A percentile compares a stretch with the other conserved stretches of the same genome.
Evolutionary conservation across 1,284 basidiomycete genomes (phyloP).

Genomic region (Limonomyces culmigenus): DNA sequence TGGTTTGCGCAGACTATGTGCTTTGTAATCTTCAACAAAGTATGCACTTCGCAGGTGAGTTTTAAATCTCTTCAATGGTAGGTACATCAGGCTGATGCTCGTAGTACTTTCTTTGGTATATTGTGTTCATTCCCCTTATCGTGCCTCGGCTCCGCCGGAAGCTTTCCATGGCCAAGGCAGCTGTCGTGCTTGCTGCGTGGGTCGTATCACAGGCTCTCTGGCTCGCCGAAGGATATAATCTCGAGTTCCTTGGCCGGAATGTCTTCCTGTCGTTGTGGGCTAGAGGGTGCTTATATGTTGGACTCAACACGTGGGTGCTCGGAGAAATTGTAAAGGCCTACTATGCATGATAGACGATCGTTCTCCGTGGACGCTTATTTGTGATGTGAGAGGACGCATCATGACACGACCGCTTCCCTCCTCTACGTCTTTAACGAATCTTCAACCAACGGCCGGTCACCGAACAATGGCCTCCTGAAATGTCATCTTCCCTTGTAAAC

Average conservation of each 20-base stretch:
- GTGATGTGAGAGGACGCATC: too few relatives aligned
- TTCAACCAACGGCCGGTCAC: too few relatives aligned
- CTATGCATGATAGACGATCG: too few relatives aligned
- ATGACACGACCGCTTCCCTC: too few relatives aligned
- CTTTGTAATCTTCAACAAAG: constrained; percentile 96
- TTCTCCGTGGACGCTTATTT: too few relatives aligned
- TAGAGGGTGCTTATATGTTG: constrained; percentile 58
- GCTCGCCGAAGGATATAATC: constrained; percentile 71
- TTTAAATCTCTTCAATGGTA: constrained; percentile 1
- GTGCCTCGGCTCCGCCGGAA: constrained; percentile 36
- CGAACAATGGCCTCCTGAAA: too few relatives aligned
- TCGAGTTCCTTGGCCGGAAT: constrained; percentile 73
- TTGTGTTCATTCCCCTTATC: constrained; percentile 77
- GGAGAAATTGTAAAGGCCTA: constrained; percentile 43
- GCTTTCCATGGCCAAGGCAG: constrained; percentile 27
- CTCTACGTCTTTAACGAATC: too few relatives aligned
- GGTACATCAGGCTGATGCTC: neutral
- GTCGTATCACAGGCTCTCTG: constrained; percentile 66
- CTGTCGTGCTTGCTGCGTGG: constrained; percentile 47
- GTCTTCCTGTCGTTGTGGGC: constrained; percentile 68
- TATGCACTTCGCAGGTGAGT: constrained; percentile 86
- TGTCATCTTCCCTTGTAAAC: too few relatives aligned
- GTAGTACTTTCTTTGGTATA: constrained; percentile 97
- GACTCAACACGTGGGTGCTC: constrained; percentile 64
- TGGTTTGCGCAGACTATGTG: constrained; percentile 86